Percentiles rank a stretch among this genome's conserved stretches.
phyloP scores from a whole-genome alignment of 371 early-diverging fungal species.

The Mortierella sp. region DNA sequence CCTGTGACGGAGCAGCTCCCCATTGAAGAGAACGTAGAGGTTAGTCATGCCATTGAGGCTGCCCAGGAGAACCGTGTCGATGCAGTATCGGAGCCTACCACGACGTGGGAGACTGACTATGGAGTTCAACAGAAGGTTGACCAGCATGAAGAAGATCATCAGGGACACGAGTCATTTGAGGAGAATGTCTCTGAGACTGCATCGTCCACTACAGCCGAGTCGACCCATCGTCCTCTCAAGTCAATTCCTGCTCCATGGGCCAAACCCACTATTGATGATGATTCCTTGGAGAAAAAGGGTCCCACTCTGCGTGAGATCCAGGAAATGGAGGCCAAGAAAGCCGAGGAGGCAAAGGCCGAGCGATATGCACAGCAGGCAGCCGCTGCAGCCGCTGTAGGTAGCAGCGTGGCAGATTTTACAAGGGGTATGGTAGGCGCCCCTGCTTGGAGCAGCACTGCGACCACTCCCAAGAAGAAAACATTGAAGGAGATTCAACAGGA shows the following conservation, averaged over 20 bases:
- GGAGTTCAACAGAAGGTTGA: slow-evolving; percentile 1
- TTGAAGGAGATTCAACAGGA: slow-evolving; percentile 82
- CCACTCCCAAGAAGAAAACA: slow-evolving; percentile 70
- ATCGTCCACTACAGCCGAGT: slow-evolving; percentile 5
- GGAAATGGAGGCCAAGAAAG: slow-evolving; percentile 70
- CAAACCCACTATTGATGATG: slow-evolving; percentile 34
- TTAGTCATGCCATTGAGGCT: neutral
- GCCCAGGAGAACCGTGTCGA: neutral
- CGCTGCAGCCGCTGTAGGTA: slow-evolving; percentile 29
- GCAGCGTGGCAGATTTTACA: slow-evolving; percentile 35
- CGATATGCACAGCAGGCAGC: slow-evolving; percentile 54
- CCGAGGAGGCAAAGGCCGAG: slow-evolving; percentile 57
- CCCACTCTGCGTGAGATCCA: slow-evolving; percentile 67
- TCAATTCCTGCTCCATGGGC: slow-evolving; percentile 51
- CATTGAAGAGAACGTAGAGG: neutral
- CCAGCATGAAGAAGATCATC: slow-evolving; percentile 9
- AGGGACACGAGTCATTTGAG: slow-evolving; percentile 12
- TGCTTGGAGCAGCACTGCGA: slow-evolving; percentile 69
- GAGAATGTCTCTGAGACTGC: slow-evolving; percentile 14
- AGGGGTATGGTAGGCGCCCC: slow-evolving; percentile 55
- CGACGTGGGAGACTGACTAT: slow-evolving; percentile 8
- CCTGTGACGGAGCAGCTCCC: neutral
- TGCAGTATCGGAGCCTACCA: neutral
- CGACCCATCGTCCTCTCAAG: slow-evolving; percentile 29
- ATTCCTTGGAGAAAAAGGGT: slow-evolving; percentile 20